Base-by-base conservation (phyloP, 306 rosid species). In the Quercus wislizeni region DNA sequence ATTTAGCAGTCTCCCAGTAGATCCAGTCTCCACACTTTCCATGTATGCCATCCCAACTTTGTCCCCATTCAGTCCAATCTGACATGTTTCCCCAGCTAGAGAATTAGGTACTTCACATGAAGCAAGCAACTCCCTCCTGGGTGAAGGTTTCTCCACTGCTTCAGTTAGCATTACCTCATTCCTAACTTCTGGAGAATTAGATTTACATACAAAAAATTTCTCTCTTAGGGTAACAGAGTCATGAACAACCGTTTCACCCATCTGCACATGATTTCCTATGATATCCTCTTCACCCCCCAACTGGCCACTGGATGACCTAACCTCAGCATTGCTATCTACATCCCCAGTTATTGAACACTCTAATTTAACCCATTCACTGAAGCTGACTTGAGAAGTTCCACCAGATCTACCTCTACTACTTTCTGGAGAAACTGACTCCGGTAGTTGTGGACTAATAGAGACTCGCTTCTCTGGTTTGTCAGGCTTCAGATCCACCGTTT, bases 101-200 rank as follows among this genome's bases (percentile, higher is more conserved):
- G 82, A 76, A 77, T 73, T 78, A 88, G 86, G 83, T 70, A 87
- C 85, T 73, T 85, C 81, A 82, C 83, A 85, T 72, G 92, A 86
- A 79, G 77, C 76, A 76, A 67, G 76, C 72, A 83, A 76, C 79
- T 69, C 74, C 20, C 61, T 82, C 86, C 61, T 70, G 62, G 76
- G 67, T 80, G 73, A 76, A 69, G 83, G 59, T 82, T 85, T 82
- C 78, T 80, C 87, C 79, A 71, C 71, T 75, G 83, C 83, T 79
- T 92, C 88, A 75, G 84, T 87, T 78, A 72, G 86, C 86, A 86
- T 79, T 80, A 83, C 87, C 91, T 89, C 89, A 74, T 84, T 79
- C 79, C 30, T 80, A 75, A 52, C 87, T 74, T 74, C 82, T 15
- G 75, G 70, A 56, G 57, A 27, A 74, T 71, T 73, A 74, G 80